Evolutionary conservation across 225 moss, liverwort and hornwort genomes (phyloP).

Genomic region (Asterella californica): DNA sequence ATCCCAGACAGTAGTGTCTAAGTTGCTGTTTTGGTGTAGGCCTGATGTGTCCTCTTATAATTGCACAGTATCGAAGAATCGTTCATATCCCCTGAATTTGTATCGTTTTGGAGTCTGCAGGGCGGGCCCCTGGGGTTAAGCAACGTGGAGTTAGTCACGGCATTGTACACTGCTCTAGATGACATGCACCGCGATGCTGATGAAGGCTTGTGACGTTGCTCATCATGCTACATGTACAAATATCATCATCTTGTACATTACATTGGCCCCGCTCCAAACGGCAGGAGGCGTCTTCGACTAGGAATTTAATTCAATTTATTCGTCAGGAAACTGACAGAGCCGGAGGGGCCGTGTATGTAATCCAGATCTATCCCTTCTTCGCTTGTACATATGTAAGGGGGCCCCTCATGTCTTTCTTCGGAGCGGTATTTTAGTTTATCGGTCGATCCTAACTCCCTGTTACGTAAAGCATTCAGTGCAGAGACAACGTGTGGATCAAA

Average conservation of each 20-base stretch:
- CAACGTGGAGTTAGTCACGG: slow-evolving; percentile 18
- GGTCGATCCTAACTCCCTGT: background rate
- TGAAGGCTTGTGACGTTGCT: background rate
- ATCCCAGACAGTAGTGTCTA: background rate
- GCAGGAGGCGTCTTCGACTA: background rate
- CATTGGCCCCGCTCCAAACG: background rate
- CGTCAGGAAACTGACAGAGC: background rate
- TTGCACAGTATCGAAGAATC: background rate
- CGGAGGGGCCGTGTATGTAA: background rate
- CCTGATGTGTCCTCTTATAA: background rate
- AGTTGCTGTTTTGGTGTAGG: background rate
- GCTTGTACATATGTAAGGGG: background rate
- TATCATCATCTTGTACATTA: background rate
- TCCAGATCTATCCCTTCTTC: background rate
- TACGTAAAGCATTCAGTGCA: background rate
- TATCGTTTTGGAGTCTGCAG: slow-evolving; percentile 1
- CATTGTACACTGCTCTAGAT: slow-evolving; percentile 18
- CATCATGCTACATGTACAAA: background rate
- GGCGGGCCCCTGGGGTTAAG: slow-evolving; percentile 22
- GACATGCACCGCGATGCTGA: slow-evolving; percentile 21
- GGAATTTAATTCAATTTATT: background rate
- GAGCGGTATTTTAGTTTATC: no score
- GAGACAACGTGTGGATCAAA: background rate
- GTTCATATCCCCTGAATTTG: background rate
- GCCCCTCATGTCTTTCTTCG: no score